Base-by-base conservation (phyloP, 805 yeast genomes). In the Suhomyces kilbournensis region DNA sequence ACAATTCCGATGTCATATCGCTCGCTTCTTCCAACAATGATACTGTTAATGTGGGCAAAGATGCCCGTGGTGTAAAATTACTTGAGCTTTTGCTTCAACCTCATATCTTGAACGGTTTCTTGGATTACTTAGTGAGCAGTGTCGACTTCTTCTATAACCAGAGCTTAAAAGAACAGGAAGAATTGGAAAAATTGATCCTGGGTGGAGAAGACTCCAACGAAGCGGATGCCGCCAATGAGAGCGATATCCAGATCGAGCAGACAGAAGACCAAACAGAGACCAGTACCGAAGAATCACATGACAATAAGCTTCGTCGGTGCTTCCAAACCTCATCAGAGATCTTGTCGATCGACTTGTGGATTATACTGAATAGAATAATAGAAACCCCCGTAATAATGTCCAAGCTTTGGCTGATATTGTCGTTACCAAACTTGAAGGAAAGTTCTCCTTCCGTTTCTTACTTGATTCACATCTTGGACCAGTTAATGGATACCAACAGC, bases 31-130 rank as follows among this genome's bases (percentile, higher is more conserved):
- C 72, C 14, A 71, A 59, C 53, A 66, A 67, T 20, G 75, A 70
- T 23, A 55, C 51, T 26, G 62, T 60, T 35, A 57, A 57, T 32
- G 59, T 49, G 44, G 56, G 60, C 44, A 74, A 70, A 49, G 77
- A 71, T 48, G 66, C 72, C 7, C 64, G 76, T 30, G 72, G 75
- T 6, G 67, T 68, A 39, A 86, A 87, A 63, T 77, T 94, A 47
- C 76, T 92, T 39, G 94, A 90, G 61, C 85, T 85, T 61, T 74
- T 94, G 51, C 79, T 93, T 56, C 89, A 88, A 63, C 91, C 94
- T 14, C 88, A 84, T 49, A 82, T 90, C 14, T 67, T 93, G 54
- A 78, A 76, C 49, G 82, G 83, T 52, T 77, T 93, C 53, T 82
- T 93, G 28, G 83, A 85, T 39, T 84, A 82, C 60, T 79, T 91